A percentile compares a stretch with the other conserved stretches of the same genome.
phyloP scores from a whole-genome alignment of 2,329 filamentous ascomycete genomes.

The Colletotrichum theobromicola region DNA sequence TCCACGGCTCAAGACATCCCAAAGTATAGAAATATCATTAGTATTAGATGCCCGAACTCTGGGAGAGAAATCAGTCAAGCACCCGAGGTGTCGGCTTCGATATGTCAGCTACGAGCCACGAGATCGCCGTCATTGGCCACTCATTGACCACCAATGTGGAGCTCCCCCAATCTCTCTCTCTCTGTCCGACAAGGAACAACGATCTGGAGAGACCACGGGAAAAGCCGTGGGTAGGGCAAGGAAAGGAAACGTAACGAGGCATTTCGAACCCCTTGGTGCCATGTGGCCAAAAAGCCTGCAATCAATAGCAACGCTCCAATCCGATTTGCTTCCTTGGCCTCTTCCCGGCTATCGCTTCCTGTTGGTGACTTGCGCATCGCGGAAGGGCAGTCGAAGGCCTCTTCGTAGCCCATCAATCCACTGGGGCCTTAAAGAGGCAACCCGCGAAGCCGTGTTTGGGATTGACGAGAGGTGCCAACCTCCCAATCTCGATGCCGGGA shows the following conservation, averaged over 20 bases:
- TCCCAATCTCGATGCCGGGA: constrained; percentile 10
- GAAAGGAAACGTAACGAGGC: background rate
- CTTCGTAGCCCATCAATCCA: background rate
- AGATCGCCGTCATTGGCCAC: background rate
- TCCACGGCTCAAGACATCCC: background rate
- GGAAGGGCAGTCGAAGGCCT: background rate
- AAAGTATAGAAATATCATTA: background rate
- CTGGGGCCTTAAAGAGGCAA: background rate
- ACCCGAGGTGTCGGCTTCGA: background rate
- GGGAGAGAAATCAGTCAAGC: background rate
- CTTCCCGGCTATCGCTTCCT: background rate
- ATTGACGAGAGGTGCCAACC: constrained; percentile 9
- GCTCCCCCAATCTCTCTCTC: background rate
- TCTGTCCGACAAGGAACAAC: background rate
- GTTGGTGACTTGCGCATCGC: background rate
- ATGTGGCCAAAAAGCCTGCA: constrained; percentile 6
- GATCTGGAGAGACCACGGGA: constrained; percentile 1
- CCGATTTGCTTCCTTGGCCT: background rate
- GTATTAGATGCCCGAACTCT: background rate
- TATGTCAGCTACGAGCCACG: background rate
- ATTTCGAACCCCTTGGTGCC: background rate
- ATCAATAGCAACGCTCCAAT: background rate
- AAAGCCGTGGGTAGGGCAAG: background rate
- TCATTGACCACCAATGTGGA: background rate
- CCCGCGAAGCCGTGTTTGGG: background rate